A percentile compares a stretch with the other conserved stretches of the same genome.
Evolutionary conservation across 2,329 filamentous ascomycete genomes (phyloP).

Genomic region (Pseudogymnoascus sp.): DNA sequence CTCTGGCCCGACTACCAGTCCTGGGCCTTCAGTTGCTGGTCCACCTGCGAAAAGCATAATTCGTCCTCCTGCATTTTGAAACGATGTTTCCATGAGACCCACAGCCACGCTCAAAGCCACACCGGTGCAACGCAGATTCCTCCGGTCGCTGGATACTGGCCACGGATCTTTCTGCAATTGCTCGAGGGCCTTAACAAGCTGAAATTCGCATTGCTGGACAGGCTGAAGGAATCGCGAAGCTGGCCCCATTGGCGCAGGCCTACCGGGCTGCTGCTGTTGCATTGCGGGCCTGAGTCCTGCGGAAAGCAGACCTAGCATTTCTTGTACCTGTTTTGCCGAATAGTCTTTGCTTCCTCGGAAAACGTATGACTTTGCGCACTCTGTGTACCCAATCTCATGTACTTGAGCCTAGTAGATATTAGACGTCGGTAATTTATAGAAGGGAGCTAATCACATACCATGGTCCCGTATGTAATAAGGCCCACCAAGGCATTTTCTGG

Average conservation of each 20-base stretch:
- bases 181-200: slow-evolving; percentile 92
- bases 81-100: slow-evolving; percentile 86
- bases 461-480: slow-evolving; percentile 84
- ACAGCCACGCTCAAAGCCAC: slow-evolving; percentile 95
- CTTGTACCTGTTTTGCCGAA: slow-evolving; percentile 95
- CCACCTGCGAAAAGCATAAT: slow-evolving; percentile 98
- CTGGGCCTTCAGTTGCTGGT: slow-evolving; percentile 89
- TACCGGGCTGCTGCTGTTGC: slow-evolving; percentile 66
- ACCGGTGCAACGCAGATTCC: slow-evolving; percentile 85
- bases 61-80: slow-evolving; percentile 88
- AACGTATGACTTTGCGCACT: slow-evolving; percentile 97
- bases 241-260: slow-evolving; percentile 69
- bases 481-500: slow-evolving; percentile 78
- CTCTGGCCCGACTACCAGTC: slow-evolving; percentile 94
- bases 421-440: slow-evolving; percentile 21
- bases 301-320: slow-evolving; percentile 85
- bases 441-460: slow-evolving; percentile 52
- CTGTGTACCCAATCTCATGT: slow-evolving; percentile 94
- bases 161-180: slow-evolving; percentile 95
- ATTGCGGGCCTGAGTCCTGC: slow-evolving; percentile 65
- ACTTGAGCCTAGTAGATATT: slow-evolving; percentile 65
- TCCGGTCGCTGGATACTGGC: slow-evolving; percentile 90
- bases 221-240: slow-evolving; percentile 88
- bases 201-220: slow-evolving; percentile 92
- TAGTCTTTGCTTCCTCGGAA: slow-evolving; percentile 98